Evolutionary conservation across 192 early-diverging fungal genomes (phyloP), one percentile per base, ranked within the genome.

Genomic region (Thoreauomyces humboldtii): DNA sequence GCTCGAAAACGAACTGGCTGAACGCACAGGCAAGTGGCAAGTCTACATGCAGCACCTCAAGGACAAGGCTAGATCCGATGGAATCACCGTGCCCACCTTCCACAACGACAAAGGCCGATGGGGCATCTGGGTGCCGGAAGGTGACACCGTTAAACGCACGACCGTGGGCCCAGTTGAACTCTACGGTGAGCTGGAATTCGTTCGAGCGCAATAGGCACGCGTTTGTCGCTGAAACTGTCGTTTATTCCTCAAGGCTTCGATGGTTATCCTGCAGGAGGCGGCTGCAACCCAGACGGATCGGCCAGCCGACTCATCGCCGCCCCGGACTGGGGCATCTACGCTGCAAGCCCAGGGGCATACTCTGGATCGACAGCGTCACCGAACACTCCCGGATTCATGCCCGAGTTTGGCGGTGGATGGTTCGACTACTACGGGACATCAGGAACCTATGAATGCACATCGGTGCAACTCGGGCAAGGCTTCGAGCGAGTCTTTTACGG

Each of bases 401-500:
- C 38, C n/a, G 38, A 41, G n/a, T 41, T 41, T 41, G 38, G 38
- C 9, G 38, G 38, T 9, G 38, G 38, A n/a, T 41, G 9, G 9
- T 41, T 41, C 38, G 38, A 41, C n/a, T 41, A 12, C 38, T 41
- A 41, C 38, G 38, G 38, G 38, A 12, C 38, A n/a, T 12, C 9
- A 41, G 38, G 38, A 9, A 41, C 38, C 11, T 41, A 41, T 41
- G 38, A 41, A 41, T 41, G 38, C 38, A 41, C 38, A n/a, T 41
- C 38, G 38, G 11, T 9, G 9, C 38, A n/a, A n/a, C 38, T 12
- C 9, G 38, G 38, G 11, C 38, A 9, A 9, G 38, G 38, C n/a
- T n/a, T 36, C 17, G 54, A 15, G 31, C 12, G 54, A 31, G 69
- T 71, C 1, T 71, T 61, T 46, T 71, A 58, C 21, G 57, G 63